Evolutionary conservation across 257 asterid species (phyloP), one percentile per base, ranked within the genome.

Genomic region (Parsonsia alboflavescens): DNA sequence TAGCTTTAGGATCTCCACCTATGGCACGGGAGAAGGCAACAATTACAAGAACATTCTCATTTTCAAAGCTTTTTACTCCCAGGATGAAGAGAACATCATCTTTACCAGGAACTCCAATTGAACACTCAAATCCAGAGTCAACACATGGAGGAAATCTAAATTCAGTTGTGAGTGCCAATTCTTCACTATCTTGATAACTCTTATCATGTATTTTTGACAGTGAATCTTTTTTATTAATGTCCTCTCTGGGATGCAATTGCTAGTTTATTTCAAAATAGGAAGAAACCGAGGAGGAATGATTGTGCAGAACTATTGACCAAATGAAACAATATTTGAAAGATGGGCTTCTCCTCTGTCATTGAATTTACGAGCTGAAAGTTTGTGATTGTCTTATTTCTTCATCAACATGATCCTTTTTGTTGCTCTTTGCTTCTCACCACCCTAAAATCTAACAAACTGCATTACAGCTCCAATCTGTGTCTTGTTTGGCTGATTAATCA

Each of bases 111-210:
- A 81, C 93, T 71, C 97, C 95, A 45, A 75, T 90, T 80, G 68
- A 80, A 84, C 95, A 86, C 85, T 92, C 97, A 0, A 94, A 89
- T 84, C 97, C 93, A 0, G 97, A 89, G 85, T 94, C 97, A 50
- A 75, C 79, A 4, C 96, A 83, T 81, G 96, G 93, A 83, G 91
- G 89, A 72, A 74, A 78, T 41, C 59, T 33, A 24, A 78, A 83
- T 82, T 78, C 72, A 71, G 64, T 73, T 77, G 97, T 91, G 87
- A 82, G 98, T 85, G 56, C 46, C 63, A 22, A 22, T 52, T 66
- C 17, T 30, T 36, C 59, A 13, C 53, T 41, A 41, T 21, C 42
- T 48, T 75, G 65, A 36, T 48, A 24, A 62, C 0, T 52, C 5
- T 22, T 19, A 19, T 64, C 15, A 9, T 28, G 2, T 13, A 48